These are phyloP conservation scores for Trametes meyenii DNA, from an alignment of 768 basidiomycete species.

Conservation along the genomic window DNA sequence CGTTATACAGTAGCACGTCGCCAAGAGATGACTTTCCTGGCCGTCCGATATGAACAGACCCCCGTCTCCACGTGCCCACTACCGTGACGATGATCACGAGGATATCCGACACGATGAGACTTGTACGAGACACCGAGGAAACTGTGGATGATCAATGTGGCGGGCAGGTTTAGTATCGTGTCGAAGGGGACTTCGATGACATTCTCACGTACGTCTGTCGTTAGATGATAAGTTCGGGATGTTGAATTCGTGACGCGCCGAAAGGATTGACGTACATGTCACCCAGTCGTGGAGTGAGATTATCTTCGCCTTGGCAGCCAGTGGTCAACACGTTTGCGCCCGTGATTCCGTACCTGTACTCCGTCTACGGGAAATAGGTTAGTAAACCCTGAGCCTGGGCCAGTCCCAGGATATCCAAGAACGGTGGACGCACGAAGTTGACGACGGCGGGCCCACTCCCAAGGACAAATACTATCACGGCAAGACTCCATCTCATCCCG, in stretches of 20 bases:
- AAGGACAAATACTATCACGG: neutral
- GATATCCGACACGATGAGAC: neutral
- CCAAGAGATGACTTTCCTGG: neutral
- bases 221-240: no score
- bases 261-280: no score
- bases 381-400: no score
- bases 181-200: neutral
- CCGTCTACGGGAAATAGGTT: no score
- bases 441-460: neutral
- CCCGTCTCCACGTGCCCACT: neutral
- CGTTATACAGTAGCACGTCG: neutral
- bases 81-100: neutral
- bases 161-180: neutral
- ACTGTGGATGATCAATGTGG: neutral
- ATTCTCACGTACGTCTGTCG: neutral
- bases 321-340: no score
- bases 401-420: no score
- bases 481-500: neutral
- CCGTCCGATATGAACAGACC: neutral
- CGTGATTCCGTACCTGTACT: no score
- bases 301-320: no score
- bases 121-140: neutral
- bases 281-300: no score
- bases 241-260: no score
- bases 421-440: neutral